Base-by-base conservation (phyloP, 2,329 filamentous ascomycete genomes). In the Keithomyces neogunnii region DNA sequence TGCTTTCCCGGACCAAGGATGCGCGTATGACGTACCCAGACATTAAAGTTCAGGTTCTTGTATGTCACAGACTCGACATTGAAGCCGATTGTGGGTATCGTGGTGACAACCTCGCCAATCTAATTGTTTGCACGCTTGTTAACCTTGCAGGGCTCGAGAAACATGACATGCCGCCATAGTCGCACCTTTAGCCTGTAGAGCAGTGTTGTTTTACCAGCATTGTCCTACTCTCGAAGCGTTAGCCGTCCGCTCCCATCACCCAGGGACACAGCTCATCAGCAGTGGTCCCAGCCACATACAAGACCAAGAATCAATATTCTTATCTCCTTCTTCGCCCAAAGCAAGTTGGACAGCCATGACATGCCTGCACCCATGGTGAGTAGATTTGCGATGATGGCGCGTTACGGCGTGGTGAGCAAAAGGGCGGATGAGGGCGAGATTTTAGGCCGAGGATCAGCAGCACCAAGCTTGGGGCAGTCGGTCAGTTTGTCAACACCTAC, bases 61-160 rank as follows among this genome's bases (percentile, higher is more conserved):
- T 99, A 99, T 62, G 90, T 93, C 57, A 99, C 93, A 28, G 90
- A 96, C 73, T 99, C 93, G 62, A 99, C 93, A 69, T 99, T 99
- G 78, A 99, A 99, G 55, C 93, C 93, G 69, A 99, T 97, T 50
- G 93, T 99, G 26, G 93, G 93, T 78, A 97, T 97, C 63, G 93
- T 99, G 55, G 93, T 97, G 59, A 99, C 93, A 44, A 99, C 93
- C 70, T 99, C 93, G 66, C 93, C 93, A 66, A 99, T 95, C 89
- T 96, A 53, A 55, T 11, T 7, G 42, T 56, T 11, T 7, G 42
- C 7, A n/a, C 7, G 8, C n/a, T 43, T 30, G 36, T 28, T 45
- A 54, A 44, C 7, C 11, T 35, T 42, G 28, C 9, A 19, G 3
- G 5, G 9, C 39, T 30, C 40, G 26, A 44, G 8, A 3, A 13